Percentiles rank a stretch among this genome's conserved stretches.
phyloP scores from a whole-genome alignment of 148 eudicot species.

The Vaccinium darrowii region DNA sequence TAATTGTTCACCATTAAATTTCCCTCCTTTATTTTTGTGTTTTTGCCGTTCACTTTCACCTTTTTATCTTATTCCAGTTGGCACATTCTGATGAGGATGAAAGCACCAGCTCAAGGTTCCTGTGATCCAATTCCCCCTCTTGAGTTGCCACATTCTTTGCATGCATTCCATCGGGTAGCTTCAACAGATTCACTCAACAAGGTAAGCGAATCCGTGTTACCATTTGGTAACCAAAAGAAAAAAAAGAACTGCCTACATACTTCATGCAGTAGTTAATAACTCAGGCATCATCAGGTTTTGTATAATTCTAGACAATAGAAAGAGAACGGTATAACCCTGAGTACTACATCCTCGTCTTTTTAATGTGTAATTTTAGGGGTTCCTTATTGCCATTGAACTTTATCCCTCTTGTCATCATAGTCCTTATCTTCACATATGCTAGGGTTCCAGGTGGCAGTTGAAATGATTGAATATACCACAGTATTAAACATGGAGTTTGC shows the following conservation, averaged over 20 bases:
- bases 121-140: constrained; percentile 90
- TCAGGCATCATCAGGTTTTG: constrained; percentile 3
- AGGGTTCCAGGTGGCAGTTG: not conserved
- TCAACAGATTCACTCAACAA: constrained; percentile 56
- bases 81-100: constrained; percentile 98
- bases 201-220: constrained; percentile 36
- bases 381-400: not conserved
- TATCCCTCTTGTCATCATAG: not conserved
- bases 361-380: not conserved
- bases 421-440: constrained; percentile 6
- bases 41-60: not conserved
- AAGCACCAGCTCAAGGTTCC: constrained; percentile 48
- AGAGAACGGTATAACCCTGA: not conserved
- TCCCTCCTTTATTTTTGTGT: not conserved
- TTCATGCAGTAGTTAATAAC: not conserved
- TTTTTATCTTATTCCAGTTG: constrained; percentile 44
- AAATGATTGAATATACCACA: not conserved
- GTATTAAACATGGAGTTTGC: not conserved
- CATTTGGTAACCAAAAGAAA: not conserved
- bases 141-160: constrained; percentile 89
- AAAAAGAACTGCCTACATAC: not conserved
- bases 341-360: not conserved
- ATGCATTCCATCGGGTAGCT: constrained; percentile 77
- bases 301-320: not conserved
- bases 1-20: not conserved